A percentile compares a stretch with the other conserved stretches of the same genome.
These are phyloP conservation scores for Talaromyces proteolyticus DNA, from an alignment of 495 filamentous ascomycete species.

Conservation along the genomic window DNA sequence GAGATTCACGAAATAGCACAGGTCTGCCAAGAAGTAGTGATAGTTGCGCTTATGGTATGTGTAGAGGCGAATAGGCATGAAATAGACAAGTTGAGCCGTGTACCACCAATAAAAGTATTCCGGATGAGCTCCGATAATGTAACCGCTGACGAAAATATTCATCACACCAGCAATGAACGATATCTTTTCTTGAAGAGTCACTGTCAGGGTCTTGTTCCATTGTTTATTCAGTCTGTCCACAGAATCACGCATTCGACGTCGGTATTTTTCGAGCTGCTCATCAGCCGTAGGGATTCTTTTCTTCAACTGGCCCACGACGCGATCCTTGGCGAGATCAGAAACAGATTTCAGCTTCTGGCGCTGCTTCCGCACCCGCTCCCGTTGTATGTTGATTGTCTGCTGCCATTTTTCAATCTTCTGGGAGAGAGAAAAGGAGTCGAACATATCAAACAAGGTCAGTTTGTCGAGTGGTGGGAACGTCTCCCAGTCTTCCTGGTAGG, in stretches of 20 bases:
- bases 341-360: constrained; percentile 64
- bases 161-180: constrained; percentile 94
- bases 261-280: constrained; percentile 88
- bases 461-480: constrained; percentile 84
- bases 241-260: constrained; percentile 73
- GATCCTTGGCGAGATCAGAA: constrained; percentile 54
- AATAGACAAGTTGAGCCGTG: constrained; percentile 76
- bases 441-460: constrained; percentile 82
- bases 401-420: constrained; percentile 87
- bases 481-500: constrained; percentile 86
- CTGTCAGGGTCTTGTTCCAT: constrained; percentile 84
- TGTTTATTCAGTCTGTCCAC: constrained; percentile 80
- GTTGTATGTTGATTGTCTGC: constrained; percentile 69
- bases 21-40: constrained; percentile 95
- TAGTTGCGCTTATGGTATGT: constrained; percentile 85
- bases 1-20: constrained; percentile 97
- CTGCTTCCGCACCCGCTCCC: constrained; percentile 76
- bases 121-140: constrained; percentile 81
- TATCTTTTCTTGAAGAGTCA: constrained; percentile 87
- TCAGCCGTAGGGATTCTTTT: constrained; percentile 77
- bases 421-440: constrained; percentile 89
- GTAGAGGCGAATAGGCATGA: constrained; percentile 93
- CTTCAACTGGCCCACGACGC: constrained; percentile 84
- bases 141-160: constrained; percentile 95
- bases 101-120: constrained; percentile 92